Conservation (phyloP, 441 rosid species). For the Syzygium syzygioides region DNA sequence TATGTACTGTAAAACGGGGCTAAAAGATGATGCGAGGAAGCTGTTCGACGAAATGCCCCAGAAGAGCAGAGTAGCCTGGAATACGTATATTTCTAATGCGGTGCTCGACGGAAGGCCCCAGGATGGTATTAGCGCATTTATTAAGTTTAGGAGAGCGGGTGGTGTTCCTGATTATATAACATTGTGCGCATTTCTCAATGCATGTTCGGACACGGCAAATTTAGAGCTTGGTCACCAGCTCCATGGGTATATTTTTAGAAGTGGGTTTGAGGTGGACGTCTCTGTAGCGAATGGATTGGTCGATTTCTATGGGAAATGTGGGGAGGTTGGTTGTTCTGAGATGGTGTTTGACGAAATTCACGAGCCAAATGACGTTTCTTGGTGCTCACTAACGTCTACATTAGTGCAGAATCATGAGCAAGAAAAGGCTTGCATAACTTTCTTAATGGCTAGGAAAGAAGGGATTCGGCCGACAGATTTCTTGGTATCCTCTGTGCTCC, state of each 20-base stretch:
- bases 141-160: conserved; percentile 45
- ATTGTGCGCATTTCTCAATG: conserved; percentile 61
- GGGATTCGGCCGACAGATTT: conserved; percentile 57
- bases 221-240: conserved; percentile 55
- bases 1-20: conserved; percentile 61
- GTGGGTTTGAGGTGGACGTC: conserved; percentile 44
- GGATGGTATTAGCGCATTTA: conserved; percentile 45
- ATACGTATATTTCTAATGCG: conserved; percentile 64
- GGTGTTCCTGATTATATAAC: conserved; percentile 69
- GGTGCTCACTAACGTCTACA: conserved; percentile 70
- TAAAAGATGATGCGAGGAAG: conserved; percentile 42
- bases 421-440: conserved; percentile 57
- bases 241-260: conserved; percentile 48
- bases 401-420: conserved; percentile 72
- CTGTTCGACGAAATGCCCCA: conserved; percentile 84
- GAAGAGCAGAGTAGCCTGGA: conserved; percentile 61
- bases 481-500: conserved; percentile 57
- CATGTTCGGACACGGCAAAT: conserved; percentile 44
- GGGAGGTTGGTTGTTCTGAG: conserved; percentile 38
- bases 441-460: conserved; percentile 40
- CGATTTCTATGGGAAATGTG: conserved; percentile 84
- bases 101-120: conserved; percentile 45
- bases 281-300: conserved; percentile 68
- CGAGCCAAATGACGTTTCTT: conserved; percentile 63
- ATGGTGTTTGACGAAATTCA: conserved; percentile 45